Base-by-base conservation (phyloP, 2,329 filamentous ascomycete genomes). In the Penicillium hordei region DNA sequence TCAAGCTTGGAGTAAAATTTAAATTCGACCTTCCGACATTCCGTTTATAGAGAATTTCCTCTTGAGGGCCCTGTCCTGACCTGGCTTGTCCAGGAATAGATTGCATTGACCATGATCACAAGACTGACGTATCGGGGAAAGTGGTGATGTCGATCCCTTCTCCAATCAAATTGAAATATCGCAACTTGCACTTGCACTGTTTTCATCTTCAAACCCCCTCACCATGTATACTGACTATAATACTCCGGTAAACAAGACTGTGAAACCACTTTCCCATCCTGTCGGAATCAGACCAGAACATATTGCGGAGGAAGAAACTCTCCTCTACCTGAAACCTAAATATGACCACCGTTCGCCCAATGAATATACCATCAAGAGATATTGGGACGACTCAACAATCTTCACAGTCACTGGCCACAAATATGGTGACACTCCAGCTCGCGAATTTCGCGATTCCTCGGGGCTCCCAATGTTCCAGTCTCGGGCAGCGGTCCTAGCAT, bases 241-340 rank as follows among this genome's bases (percentile, higher is more conserved):
- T 8, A 34, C 13, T 3, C 19, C 52, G 10, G 44, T 42, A 31
- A 29, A n/a, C 15, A 51, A 42, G 6, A 23, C 38, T 15, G 39
- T 52, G 31, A 56, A 45, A 3, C 21, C 12, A 34, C 39, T 56
- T 7, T 25, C 23, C 4, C 33, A 52, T 10, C 61, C 63, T 2
- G 59, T 70, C 33, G 68, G 62, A 46, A 61, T 69, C 21, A 65
- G 68, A 29, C 56, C 43, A 19, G 68, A 70, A 31, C 62, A 63
- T 31, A 60, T 70, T 31, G 60, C 66, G 19, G 61, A 65, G 2
- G 57, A 59, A 25, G 62, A 66, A 53, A 60, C 63, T 33, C 31
- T 33, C 9, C 61, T 70, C 5, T 60, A 66, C n/a, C 31, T 70
- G 5, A 39, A 57, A 25, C 65, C 67, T 5, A 57, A 61, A 38